Percentiles rank a stretch among this genome's conserved stretches.
Conservation (phyloP, 495 filamentous ascomycete genomes). For the Schizothecium vesticola region DNA sequence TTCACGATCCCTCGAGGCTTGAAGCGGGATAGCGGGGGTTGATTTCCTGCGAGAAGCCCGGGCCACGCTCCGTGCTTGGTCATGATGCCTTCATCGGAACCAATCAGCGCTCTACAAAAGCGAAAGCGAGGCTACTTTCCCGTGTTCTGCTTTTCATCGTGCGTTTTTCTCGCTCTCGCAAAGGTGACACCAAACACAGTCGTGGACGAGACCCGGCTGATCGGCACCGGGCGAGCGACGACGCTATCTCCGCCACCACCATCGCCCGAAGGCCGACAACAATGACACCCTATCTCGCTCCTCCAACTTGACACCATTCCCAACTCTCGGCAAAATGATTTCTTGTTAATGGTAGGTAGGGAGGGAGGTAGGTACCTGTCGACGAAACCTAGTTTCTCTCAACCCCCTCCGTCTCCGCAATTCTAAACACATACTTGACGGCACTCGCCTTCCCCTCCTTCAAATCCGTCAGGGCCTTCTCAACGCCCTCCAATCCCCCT, state of each 20-base stretch:
- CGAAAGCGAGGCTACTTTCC: neutral
- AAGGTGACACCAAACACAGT: neutral
- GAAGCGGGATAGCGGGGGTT: neutral
- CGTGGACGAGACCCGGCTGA: neutral
- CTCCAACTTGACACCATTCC: neutral
- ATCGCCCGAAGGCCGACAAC: neutral
- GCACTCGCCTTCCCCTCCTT: conserved; percentile 60
- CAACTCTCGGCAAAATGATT: neutral
- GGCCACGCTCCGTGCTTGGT: neutral
- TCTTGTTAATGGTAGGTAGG: neutral
- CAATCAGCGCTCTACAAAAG: neutral
- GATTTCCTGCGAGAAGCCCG: neutral
- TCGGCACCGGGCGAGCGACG: neutral
- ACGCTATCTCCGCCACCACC: neutral
- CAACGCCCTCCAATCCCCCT: conserved; percentile 54
- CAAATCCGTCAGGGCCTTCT: conserved; percentile 51
- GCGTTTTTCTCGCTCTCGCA: neutral
- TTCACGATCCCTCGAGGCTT: neutral
- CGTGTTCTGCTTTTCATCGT: neutral
- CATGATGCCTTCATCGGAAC: neutral
- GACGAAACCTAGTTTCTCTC: neutral
- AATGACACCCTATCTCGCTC: neutral
- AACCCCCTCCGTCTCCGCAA: conserved; percentile 54
- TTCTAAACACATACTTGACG: conserved; percentile 63
- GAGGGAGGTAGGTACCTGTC: neutral